Evolutionary conservation across 148 eudicot species (phyloP), one percentile per base, ranked within the genome.

Genomic region (Rhododendron kiyosumense): DNA sequence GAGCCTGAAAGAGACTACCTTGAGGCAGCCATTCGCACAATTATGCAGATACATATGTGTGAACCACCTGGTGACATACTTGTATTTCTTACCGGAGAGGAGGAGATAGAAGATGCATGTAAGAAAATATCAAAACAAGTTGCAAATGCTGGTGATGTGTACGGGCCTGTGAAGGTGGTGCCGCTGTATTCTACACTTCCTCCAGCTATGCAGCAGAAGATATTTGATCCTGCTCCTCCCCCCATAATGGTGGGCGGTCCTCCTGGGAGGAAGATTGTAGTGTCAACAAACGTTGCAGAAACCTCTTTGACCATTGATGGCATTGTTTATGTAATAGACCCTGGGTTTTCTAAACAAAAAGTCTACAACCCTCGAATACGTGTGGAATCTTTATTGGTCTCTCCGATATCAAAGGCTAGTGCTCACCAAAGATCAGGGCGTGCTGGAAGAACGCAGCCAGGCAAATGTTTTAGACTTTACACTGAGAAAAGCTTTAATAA

Each of bases 1-100:
- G 98, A 93, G 59, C 98, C 98, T 38, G 96, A 94, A 85, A 93
- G 94, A 79, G 98, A 96, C 86, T 96, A 96, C 79, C 90, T 96
- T 61, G 98, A 96, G 85, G 98, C 98, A 48, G 96, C 96, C 81
- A 94, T 96, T 84, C 92, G 94, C 48, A 96, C 98, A 4, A 95
- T 94, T 79, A 91, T 92, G n/a, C 98, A 96, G 74, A 94, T 96
- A 82, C 98, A 94, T 89, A 63, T 78, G 88, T 90, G 85, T 63
- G 98, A 96, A 87, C 90, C 94, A 36, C 93, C 91, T 81, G 98
- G 98, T 78, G 98, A 96, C 88, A 89, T 88, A 75, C 83, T 88
- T 22, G 82, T 88, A 18, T 88, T 88, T 85, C 87, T 88, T 34
- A 88, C 89, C 15, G 89, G 89, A 51, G 89, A 88, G 87, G 89